Percentiles rank a stretch among this genome's conserved stretches.
Conservation (phyloP, 1,284 basidiomycete species). For the Sporisorium exsertum region DNA sequence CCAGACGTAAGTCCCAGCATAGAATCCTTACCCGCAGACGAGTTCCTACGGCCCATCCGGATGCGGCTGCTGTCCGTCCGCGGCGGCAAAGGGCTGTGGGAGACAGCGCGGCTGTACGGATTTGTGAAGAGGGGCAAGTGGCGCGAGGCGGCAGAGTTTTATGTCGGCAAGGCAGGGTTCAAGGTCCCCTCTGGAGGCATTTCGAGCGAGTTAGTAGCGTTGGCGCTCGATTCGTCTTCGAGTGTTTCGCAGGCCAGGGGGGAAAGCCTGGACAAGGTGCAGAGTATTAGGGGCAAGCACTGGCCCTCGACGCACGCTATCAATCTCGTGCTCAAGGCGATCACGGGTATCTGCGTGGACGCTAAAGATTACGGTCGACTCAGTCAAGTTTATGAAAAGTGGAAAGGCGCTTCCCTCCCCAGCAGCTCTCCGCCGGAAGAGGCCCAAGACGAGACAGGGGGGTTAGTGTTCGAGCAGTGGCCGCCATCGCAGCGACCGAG, state of each 20-base stretch:
- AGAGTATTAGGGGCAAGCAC: constrained; percentile 13
- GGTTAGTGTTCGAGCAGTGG: constrained; percentile 32
- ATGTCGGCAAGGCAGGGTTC: constrained; percentile 28
- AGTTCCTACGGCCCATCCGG: constrained; percentile 35
- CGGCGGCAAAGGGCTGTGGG: constrained; percentile 38
- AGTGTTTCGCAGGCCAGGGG: neutral
- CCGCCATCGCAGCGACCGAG: constrained; percentile 33
- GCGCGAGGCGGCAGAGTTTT: constrained; percentile 27
- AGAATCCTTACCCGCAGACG: constrained; percentile 24
- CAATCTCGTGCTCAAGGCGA: constrained; percentile 37
- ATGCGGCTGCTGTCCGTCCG: constrained; percentile 8
- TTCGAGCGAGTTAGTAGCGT: constrained; percentile 13
- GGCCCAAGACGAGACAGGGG: neutral
- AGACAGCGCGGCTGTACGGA: constrained; percentile 38
- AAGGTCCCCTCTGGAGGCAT: constrained; percentile 38
- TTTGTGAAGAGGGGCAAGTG: constrained; percentile 27
- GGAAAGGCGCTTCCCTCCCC: constrained; percentile 21
- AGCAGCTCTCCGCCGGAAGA: neutral
- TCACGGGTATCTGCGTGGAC: constrained; percentile 24
- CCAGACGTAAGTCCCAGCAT: neutral
- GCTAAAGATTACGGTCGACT: constrained; percentile 30
- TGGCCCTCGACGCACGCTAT: constrained; percentile 51
- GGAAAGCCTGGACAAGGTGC: neutral
- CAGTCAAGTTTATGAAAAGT: constrained; percentile 15
- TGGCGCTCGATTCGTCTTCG: constrained; percentile 16